Percentiles rank a stretch among this genome's conserved stretches.
Conservation (phyloP, 768 basidiomycete species). For the Sarcodon sp. region DNA sequence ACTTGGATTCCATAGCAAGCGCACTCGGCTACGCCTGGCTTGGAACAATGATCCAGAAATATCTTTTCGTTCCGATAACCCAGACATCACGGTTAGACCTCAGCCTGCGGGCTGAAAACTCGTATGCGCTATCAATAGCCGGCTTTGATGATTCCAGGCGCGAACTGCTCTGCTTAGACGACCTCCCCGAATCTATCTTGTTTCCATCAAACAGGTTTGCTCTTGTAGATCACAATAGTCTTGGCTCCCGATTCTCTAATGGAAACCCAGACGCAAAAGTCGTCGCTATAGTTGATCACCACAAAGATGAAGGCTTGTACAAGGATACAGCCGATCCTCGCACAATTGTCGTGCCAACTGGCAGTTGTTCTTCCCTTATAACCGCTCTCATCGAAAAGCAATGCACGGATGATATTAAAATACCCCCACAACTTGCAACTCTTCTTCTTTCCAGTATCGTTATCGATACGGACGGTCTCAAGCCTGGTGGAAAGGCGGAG, state of each 20-base stretch:
- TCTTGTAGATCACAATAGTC: constrained; percentile 85
- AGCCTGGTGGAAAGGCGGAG: constrained; percentile 65
- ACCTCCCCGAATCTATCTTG: constrained; percentile 35
- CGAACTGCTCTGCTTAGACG: constrained; percentile 56
- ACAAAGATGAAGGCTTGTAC: constrained; percentile 72
- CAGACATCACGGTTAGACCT: constrained; percentile 61
- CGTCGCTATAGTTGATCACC: constrained; percentile 79
- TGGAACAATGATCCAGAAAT: constrained; percentile 35
- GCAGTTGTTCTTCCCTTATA: constrained; percentile 70
- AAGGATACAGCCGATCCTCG: constrained; percentile 50
- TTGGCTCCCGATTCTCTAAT: constrained; percentile 30
- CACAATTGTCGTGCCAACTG: constrained; percentile 46
- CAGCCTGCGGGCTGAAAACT: constrained; percentile 76
- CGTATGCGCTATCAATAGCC: constrained; percentile 55
- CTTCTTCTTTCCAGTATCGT: constrained; percentile 74
- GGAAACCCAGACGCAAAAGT: constrained; percentile 38
- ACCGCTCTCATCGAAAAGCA: constrained; percentile 22
- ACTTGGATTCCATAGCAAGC: constrained; percentile 83
- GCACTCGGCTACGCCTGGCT: constrained; percentile 80
- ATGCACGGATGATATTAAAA: constrained; percentile 23
- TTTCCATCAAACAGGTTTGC: constrained; percentile 51
- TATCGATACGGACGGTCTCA: constrained; percentile 80
- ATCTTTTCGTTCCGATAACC: constrained; percentile 56
- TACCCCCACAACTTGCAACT: constrained; percentile 43
- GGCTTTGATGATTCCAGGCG: constrained; percentile 29